Evolutionary conservation across 345 rosid genomes (phyloP).

Genomic region (Garcia nutans): DNA sequence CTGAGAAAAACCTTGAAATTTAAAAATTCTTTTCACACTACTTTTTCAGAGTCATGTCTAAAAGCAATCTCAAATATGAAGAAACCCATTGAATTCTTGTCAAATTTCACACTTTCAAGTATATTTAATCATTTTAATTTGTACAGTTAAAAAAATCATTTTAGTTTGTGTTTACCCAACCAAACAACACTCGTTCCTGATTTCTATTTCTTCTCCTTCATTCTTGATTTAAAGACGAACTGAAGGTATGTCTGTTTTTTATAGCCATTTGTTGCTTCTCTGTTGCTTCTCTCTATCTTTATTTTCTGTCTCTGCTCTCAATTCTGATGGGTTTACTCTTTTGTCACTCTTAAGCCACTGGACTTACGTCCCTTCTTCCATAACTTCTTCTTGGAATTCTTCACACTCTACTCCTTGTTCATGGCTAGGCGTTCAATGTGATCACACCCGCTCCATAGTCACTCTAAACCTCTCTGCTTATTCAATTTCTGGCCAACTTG

Average conservation of each 20-base stretch:
- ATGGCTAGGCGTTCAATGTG: conserved; percentile 64
- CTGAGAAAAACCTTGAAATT: too few relatives aligned
- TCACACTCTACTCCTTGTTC: conserved; percentile 53
- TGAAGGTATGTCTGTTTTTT: neutral
- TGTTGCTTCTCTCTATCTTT: neutral
- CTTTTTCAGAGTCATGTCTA: too few relatives aligned
- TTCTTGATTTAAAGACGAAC: too few relatives aligned
- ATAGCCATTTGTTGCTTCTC: neutral
- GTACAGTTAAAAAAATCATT: too few relatives aligned
- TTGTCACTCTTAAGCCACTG: neutral
- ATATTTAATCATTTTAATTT: too few relatives aligned
- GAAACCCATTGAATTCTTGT: too few relatives aligned
- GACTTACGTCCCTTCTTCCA: conserved; percentile 7
- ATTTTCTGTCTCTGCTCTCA: neutral
- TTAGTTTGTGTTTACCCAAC: too few relatives aligned
- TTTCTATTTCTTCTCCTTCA: too few relatives aligned
- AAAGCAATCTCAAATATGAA: too few relatives aligned
- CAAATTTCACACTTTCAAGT: too few relatives aligned
- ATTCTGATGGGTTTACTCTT: neutral
- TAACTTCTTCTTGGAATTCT: conserved; percentile 43
- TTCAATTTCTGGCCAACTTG: conserved; percentile 55
- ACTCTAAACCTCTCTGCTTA: conserved; percentile 46
- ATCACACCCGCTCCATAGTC: conserved; percentile 29
- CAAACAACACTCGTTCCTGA: too few relatives aligned
- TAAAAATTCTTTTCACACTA: too few relatives aligned